Percentiles rank a stretch among this genome's conserved stretches.
phyloP scores from a whole-genome alignment of 148 eudicot genomes.

The Rhododendron ovatum region DNA sequence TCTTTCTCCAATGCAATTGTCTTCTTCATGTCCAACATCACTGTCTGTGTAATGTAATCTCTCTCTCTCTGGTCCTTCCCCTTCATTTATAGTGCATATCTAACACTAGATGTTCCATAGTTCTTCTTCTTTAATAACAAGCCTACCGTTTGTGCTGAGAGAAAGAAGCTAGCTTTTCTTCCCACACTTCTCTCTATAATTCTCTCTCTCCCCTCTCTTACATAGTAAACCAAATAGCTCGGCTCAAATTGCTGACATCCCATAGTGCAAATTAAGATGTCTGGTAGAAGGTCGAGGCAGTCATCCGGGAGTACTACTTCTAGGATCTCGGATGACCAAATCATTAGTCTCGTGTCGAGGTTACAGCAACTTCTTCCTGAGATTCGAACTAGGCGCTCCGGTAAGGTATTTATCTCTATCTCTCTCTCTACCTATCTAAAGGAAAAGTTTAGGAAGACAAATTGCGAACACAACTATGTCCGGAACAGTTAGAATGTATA shows the following conservation, averaged over 20 bases:
- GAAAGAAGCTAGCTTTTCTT: background rate
- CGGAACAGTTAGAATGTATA: too few species aligned
- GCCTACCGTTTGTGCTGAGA: background rate
- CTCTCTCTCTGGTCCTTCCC: slow-evolving; percentile 11
- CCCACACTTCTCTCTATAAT: background rate
- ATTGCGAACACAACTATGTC: too few species aligned
- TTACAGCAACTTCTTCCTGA: slow-evolving; percentile 82
- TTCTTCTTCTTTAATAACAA: background rate
- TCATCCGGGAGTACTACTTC: slow-evolving; percentile 33
- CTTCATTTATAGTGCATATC: background rate
- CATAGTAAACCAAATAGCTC: background rate
- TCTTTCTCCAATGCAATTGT: slow-evolving; percentile 43
- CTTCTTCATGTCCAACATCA: slow-evolving; percentile 50
- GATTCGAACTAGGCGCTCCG: slow-evolving; percentile 57
- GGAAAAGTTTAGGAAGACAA: too few species aligned
- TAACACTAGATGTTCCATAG: background rate
- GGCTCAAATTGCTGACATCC: background rate
- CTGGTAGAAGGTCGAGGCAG: slow-evolving; percentile 70
- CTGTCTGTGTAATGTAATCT: slow-evolving; percentile 30
- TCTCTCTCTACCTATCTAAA: background rate
- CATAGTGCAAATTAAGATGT: slow-evolving; percentile 33
- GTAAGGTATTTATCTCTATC: slow-evolving; percentile 40
- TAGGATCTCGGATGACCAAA: slow-evolving; percentile 72
- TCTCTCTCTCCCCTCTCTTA: background rate
- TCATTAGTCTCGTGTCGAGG: slow-evolving; percentile 65